These are phyloP conservation scores for Mentha longifolia DNA, from an alignment of 257 asterid species.

Conservation along the genomic window DNA sequence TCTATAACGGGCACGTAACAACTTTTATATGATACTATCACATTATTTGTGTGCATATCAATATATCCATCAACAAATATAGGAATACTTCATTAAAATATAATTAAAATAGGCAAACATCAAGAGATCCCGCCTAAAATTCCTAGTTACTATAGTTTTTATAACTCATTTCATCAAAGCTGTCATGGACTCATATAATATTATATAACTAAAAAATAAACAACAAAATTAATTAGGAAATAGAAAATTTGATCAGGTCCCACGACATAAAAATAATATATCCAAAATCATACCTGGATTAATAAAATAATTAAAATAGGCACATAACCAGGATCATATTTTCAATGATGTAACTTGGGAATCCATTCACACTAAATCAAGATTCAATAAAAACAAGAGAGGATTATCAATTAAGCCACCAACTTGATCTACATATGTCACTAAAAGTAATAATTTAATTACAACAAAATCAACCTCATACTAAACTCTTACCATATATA, in stretches of 20 bases:
- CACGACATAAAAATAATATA: background rate
- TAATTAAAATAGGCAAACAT: background rate
- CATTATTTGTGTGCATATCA: background rate
- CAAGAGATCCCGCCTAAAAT: background rate
- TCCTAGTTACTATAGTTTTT: too few species aligned
- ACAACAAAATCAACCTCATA: background rate
- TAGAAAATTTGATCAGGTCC: background rate
- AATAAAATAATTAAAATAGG: slow-evolving; percentile 25
- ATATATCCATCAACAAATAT: background rate
- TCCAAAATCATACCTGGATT: slow-evolving; percentile 15
- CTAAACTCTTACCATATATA: background rate
- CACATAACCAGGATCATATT: slow-evolving; percentile 24
- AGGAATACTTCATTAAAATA: background rate
- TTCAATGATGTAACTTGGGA: slow-evolving; percentile 31
- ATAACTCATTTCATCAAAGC: background rate
- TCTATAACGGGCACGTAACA: background rate
- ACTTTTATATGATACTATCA: background rate
- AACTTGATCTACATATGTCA: slow-evolving; percentile 30
- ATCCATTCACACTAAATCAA: slow-evolving; percentile 30
- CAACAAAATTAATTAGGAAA: background rate
- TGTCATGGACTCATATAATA: too few species aligned
- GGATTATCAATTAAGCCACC: slow-evolving; percentile 31
- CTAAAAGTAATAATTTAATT: background rate
- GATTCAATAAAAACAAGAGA: slow-evolving; percentile 31
- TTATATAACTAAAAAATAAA: background rate